Conservation (phyloP, 2,329 filamentous ascomycete genomes). For the Aspergillus pseudonomiae region DNA sequence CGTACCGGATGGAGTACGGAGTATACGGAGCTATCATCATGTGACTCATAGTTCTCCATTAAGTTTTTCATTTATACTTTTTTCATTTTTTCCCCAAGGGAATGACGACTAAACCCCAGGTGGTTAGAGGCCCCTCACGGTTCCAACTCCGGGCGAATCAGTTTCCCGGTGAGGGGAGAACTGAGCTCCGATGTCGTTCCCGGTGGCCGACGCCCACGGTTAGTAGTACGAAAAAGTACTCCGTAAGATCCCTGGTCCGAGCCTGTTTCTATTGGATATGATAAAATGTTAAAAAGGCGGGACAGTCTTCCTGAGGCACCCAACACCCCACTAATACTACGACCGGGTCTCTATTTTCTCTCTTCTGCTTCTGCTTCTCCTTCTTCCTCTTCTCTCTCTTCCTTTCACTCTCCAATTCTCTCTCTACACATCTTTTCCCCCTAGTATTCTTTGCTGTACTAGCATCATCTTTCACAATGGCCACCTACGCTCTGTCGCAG, state of each 20-base stretch:
- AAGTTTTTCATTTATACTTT: background rate
- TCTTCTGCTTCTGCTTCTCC: slow-evolving; percentile 2
- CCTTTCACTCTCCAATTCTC: slow-evolving; percentile 10
- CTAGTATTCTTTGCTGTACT: background rate
- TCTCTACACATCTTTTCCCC: slow-evolving; percentile 17
- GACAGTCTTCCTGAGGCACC: slow-evolving; percentile 13
- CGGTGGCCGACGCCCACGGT: background rate
- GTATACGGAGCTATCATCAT: background rate
- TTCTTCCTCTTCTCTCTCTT: slow-evolving; percentile 5
- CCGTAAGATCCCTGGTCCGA: background rate
- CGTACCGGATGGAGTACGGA: background rate
- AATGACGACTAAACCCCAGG: background rate
- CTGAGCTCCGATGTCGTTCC: slow-evolving; percentile 2
- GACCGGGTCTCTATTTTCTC: slow-evolving; percentile 12
- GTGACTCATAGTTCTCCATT: background rate
- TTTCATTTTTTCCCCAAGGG: background rate
- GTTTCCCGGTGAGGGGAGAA: background rate
- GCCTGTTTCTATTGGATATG: background rate
- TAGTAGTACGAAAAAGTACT: slow-evolving; percentile 3
- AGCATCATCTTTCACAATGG: slow-evolving; percentile 37
- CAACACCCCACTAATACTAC: slow-evolving; percentile 9
- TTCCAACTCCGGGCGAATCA: background rate
- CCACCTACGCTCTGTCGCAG: slow-evolving; percentile 65
- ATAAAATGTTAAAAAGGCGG: slow-evolving; percentile 3
- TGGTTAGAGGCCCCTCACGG: background rate